Percentiles rank a stretch among this genome's conserved stretches.
These are phyloP conservation scores for Clavispora carvajalis DNA, from an alignment of 805 yeast species.

Conservation along the genomic window DNA sequence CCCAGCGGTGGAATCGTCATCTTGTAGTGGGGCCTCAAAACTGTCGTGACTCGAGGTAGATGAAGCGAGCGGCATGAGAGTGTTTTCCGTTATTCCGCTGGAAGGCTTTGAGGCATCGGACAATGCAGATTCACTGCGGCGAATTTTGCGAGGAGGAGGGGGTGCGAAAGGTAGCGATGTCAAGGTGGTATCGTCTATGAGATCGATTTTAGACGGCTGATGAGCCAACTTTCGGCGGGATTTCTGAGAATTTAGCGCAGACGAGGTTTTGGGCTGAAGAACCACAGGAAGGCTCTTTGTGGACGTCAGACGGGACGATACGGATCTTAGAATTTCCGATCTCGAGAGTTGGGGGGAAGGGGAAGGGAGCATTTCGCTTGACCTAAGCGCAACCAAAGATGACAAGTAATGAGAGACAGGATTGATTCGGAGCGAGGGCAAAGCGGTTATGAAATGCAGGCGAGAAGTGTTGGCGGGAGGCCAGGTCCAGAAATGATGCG, in stretches of 20 bases:
- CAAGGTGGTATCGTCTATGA: slow-evolving; percentile 42
- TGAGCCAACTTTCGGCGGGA: slow-evolving; percentile 8
- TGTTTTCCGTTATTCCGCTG: not conserved
- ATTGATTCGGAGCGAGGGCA: too few relatives aligned
- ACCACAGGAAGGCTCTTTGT: not conserved
- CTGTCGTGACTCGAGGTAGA: not conserved
- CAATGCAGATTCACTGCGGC: slow-evolving; percentile 5
- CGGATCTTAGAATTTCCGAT: not conserved
- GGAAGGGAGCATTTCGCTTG: not conserved
- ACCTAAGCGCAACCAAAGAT: too few relatives aligned
- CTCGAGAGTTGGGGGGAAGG: not conserved
- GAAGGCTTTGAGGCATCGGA: not conserved
- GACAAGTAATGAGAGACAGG: too few relatives aligned
- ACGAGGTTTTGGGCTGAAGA: not conserved
- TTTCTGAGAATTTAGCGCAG: not conserved
- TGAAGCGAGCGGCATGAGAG: too few relatives aligned
- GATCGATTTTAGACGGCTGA: slow-evolving; percentile 41
- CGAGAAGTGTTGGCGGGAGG: too few relatives aligned
- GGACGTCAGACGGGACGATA: not conserved
- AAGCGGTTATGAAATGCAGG: too few relatives aligned
- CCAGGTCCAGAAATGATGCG: not conserved
- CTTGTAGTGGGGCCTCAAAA: not conserved
- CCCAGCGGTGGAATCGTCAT: not conserved
- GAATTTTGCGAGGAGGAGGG: slow-evolving; percentile 26
- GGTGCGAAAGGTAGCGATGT: slow-evolving; percentile 53